phyloP scores from a whole-genome alignment of 2,329 filamentous ascomycete species.

The Alternaria alternata region DNA sequence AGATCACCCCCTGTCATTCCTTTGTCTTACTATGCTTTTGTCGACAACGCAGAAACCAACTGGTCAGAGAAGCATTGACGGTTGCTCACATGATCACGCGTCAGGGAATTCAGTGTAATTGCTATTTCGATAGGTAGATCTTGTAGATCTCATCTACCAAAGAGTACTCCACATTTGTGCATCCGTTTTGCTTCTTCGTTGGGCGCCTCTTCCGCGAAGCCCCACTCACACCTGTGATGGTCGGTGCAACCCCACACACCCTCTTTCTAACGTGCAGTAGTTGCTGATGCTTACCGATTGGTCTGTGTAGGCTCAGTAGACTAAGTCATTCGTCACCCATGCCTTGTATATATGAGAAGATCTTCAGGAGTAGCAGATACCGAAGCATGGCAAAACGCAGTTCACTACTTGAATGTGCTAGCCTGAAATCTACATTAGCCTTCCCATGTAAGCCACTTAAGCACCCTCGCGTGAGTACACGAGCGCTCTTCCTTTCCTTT shows the following conservation, averaged over 20 bases:
- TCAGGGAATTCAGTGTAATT: neutral
- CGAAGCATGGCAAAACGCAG: neutral
- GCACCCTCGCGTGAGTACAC: no score
- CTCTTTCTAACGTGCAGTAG: constrained; percentile 2
- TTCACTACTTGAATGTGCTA: neutral
- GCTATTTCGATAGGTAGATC: neutral
- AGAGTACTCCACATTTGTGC: neutral
- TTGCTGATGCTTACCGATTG: neutral
- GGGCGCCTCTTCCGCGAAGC: constrained; percentile 1
- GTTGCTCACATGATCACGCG: neutral
- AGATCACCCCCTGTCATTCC: neutral
- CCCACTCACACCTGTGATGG: neutral
- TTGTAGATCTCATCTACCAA: neutral
- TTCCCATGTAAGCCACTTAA: neutral
- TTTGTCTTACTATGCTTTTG: constrained; percentile 1
- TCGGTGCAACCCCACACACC: constrained; percentile 3
- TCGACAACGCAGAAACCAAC: neutral
- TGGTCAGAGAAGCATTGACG: neutral
- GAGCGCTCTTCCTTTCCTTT: neutral
- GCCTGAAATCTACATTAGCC: neutral
- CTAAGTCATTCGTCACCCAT: neutral
- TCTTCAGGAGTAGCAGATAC: neutral
- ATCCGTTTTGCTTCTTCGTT: neutral
- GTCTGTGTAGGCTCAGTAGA: neutral
- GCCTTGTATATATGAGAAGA: neutral